Evolutionary conservation across 2,329 filamentous ascomycete species (phyloP).

Genomic region (Plectosphaerella cucumerina): DNA sequence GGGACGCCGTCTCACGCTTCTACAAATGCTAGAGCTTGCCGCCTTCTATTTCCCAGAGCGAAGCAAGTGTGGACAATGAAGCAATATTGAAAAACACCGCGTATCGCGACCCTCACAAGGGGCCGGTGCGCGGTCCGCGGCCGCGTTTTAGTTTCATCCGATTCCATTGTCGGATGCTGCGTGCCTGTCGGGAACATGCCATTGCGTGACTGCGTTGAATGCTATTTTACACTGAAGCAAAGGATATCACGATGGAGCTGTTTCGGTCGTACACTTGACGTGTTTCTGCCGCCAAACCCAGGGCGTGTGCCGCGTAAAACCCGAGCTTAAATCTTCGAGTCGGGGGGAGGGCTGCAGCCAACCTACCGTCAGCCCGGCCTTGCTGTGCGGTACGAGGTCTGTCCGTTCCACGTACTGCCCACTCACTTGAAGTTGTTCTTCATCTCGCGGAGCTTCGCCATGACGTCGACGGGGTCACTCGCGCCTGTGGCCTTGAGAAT

Average conservation of each 20-base stretch:
- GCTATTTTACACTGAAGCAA: not conserved
- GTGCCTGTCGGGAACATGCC: constrained; percentile 17
- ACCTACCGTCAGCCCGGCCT: not conserved
- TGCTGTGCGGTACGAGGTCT: not conserved
- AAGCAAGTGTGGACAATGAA: constrained; percentile 68
- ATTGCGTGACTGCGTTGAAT: not conserved
- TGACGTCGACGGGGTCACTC: constrained; percentile 76
- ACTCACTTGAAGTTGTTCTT: constrained; percentile 74
- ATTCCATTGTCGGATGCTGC: constrained; percentile 18
- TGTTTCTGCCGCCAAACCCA: too few relatives aligned
- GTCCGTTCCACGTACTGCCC: constrained; percentile 7
- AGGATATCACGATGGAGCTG: not conserved
- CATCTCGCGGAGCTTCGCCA: constrained; percentile 81
- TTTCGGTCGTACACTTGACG: too few relatives aligned
- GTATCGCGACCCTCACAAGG: constrained; percentile 18
- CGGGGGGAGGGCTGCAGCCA: constrained; percentile 20
- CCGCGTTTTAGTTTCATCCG: constrained; percentile 13
- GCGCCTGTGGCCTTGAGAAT: constrained; percentile 82
- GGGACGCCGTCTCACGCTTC: constrained; percentile 40
- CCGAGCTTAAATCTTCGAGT: constrained; percentile 26
- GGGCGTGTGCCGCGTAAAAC: too few relatives aligned
- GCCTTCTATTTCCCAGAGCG: constrained; percentile 49
- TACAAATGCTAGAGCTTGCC: constrained; percentile 65
- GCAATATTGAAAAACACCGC: constrained; percentile 46
- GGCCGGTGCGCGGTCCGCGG: constrained; percentile 12